Evolutionary conservation across 257 asterid genomes (phyloP).

Genomic region (Solanum sejunctum): DNA sequence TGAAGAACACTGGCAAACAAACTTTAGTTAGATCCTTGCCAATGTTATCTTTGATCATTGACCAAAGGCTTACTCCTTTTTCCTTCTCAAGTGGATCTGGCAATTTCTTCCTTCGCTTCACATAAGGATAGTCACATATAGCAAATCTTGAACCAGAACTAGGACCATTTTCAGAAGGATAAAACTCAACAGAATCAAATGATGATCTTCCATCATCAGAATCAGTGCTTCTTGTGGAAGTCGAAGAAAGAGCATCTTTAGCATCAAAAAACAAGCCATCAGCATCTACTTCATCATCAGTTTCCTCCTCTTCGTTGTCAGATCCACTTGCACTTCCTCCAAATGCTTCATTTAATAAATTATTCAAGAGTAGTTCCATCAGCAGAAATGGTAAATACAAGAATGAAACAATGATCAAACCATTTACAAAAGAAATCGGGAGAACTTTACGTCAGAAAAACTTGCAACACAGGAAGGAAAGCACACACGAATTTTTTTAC

Average conservation of each 20-base stretch:
- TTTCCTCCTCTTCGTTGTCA: constrained; percentile 10
- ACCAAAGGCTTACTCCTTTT: constrained; percentile 15
- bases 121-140: neutral
- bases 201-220: constrained; percentile 2
- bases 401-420: neutral
- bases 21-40: constrained; percentile 17
- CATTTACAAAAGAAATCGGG: neutral
- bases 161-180: constrained; percentile 1
- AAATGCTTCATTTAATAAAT: neutral
- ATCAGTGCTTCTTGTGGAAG: neutral
- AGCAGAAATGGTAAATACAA: neutral
- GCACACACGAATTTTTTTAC: too few species aligned
- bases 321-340: constrained; percentile 7
- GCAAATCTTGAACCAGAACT: neutral
- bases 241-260: constrained; percentile 1
- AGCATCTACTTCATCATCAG: constrained; percentile 8
- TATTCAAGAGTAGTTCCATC: neutral
- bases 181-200: neutral
- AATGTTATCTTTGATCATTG: constrained; percentile 12
- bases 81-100: constrained; percentile 14
- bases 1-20: constrained; percentile 15
- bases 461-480: neutral
- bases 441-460: neutral
- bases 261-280: neutral
- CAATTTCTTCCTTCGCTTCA: constrained; percentile 9